Evolutionary conservation across 495 filamentous ascomycete species (phyloP), one percentile per base, ranked within the genome.

Genomic region (Xylaria grammica): DNA sequence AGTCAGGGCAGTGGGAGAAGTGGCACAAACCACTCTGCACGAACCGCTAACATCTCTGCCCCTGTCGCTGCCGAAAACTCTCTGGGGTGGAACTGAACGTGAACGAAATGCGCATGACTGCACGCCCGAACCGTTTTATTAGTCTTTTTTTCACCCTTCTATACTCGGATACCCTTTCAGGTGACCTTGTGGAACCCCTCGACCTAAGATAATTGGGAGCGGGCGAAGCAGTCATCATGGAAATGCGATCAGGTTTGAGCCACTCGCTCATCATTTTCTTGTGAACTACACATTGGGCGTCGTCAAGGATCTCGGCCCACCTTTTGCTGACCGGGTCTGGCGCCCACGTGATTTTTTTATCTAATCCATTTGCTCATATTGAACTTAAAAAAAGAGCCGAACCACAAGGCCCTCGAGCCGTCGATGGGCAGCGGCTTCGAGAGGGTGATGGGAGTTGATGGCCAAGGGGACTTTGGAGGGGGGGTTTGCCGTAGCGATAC

Each of bases 51-150:
- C 73, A 93, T 93, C 67, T 91, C 88, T 45, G 88, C 86, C 54
- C 95, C 95, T 4, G 91, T 99, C 63, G 96, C 94, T 83, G 91
- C 94, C 45, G 95, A 97, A 83, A 99, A 99, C 81, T 97, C 93
- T 56, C 86, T 99, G 65, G 95, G 95, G 66, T 99, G 95, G 95
- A 97, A 97, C 81, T 99, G 86, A 86, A 67, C 54, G 59, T 63
- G 40, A 56, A 56, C 53, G 62, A 57, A 58, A 42, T 50, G 32
- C 46, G 46, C 60, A 68, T 58, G 68, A 66, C 57, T 64, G 65
- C 72, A 68, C 64, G 65, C 67, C 67, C 66, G 65, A 75, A 65
- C 66, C 67, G 67, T 72, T 73, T 64, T 38, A 34, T 63, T 63
- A 44, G 52, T 64, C 32, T 8, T 64, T 72, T 65, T 72, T 65